Percentiles rank a stretch among this genome's conserved stretches.
These are phyloP conservation scores for Agrocybe praecox DNA, from an alignment of 768 basidiomycete species.

Conservation along the genomic window DNA sequence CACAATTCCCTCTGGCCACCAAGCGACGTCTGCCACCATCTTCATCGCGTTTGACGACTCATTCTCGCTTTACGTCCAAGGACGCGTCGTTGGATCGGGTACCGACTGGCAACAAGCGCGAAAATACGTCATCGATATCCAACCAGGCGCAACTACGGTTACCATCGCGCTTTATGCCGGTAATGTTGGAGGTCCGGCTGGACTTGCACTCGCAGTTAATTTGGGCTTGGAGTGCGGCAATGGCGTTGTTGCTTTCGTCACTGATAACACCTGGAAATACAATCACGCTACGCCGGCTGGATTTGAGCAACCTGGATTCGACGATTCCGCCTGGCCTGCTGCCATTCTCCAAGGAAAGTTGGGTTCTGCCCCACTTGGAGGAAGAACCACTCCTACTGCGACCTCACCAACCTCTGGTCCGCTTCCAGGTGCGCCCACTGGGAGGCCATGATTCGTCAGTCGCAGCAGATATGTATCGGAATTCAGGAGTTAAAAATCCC, in stretches of 20 bases:
- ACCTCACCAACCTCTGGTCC: neutral
- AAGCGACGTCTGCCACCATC: neutral
- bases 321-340: constrained; percentile 18
- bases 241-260: constrained; percentile 12
- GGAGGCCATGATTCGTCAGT: no score
- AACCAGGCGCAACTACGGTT: constrained; percentile 18
- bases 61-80: neutral
- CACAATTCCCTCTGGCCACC: no score
- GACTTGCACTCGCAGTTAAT: constrained; percentile 6
- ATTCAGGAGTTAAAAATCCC: no score
- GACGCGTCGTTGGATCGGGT: neutral
- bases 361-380: constrained; percentile 25
- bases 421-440: constrained; percentile 1
- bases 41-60: neutral
- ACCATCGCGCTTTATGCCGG: constrained; percentile 25
- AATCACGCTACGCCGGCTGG: constrained; percentile 15
- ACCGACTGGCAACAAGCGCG: constrained; percentile 13
- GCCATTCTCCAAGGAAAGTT: constrained; percentile 22
- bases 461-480: no score
- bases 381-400: constrained; percentile 24
- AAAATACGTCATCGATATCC: constrained; percentile 14
- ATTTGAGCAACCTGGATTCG: constrained; percentile 20
- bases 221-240: constrained; percentile 9
- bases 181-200: constrained; percentile 20
- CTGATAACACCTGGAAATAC: constrained; percentile 27